These are phyloP conservation scores for Asterionellopsis glacialis DNA, from an alignment of 108 stramenopile genomes.

Conservation along the genomic window DNA sequence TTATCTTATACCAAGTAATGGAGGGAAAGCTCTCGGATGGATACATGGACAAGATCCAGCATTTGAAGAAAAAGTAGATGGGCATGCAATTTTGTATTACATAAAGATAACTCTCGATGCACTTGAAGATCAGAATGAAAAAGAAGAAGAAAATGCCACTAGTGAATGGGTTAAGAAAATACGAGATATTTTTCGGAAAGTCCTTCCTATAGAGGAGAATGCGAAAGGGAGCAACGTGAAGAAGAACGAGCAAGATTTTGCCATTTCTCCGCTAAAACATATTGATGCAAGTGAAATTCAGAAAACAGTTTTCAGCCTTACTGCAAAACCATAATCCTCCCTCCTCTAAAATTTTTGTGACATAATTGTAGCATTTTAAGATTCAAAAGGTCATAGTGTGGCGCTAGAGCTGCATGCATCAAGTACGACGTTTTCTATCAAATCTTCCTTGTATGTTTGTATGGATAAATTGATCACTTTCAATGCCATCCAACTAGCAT, in stretches of 20 bases:
- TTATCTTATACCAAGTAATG: slow-evolving; percentile 36
- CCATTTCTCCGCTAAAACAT: too few species aligned
- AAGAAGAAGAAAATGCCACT: slow-evolving; percentile 3
- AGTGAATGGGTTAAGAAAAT: too few species aligned
- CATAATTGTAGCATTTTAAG: neutral
- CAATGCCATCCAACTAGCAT: slow-evolving; percentile 7
- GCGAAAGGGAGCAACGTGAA: neutral
- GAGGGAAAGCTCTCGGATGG: slow-evolving; percentile 73
- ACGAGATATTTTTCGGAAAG: neutral
- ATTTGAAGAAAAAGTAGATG: neutral
- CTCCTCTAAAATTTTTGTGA: neutral
- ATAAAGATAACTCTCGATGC: slow-evolving; percentile 18
- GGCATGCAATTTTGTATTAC: slow-evolving; percentile 15
- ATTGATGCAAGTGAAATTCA: too few species aligned
- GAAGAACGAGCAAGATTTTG: too few species aligned
- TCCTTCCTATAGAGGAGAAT: slow-evolving; percentile 4
- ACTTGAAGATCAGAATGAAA: neutral
- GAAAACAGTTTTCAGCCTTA: too few species aligned
- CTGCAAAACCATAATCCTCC: too few species aligned
- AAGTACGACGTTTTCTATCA: neutral
- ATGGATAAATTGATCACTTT: slow-evolving; percentile 14
- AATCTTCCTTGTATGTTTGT: neutral
- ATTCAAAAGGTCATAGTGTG: neutral
- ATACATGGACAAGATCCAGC: slow-evolving; percentile 16
- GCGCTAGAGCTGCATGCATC: neutral